Conservation (phyloP, 2,329 filamentous ascomycete genomes). For the Calonectria ilicicola region DNA sequence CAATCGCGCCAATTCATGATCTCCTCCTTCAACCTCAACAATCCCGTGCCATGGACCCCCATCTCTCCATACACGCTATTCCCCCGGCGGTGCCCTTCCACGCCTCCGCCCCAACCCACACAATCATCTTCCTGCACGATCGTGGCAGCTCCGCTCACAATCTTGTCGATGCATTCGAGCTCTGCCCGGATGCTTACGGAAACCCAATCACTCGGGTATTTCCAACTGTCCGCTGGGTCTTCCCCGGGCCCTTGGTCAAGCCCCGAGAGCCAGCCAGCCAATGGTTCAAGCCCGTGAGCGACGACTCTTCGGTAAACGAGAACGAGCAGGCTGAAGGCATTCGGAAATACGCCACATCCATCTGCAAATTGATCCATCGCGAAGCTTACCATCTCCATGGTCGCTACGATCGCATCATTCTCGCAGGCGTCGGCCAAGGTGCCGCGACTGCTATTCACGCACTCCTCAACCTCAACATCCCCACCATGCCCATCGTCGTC, state of each 20-base stretch:
- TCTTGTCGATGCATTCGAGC: slow-evolving; percentile 45
- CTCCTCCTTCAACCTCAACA: background rate
- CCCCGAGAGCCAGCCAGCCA: slow-evolving; percentile 47
- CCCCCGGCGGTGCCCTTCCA: slow-evolving; percentile 38
- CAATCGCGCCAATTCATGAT: background rate
- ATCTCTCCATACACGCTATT: slow-evolving; percentile 18
- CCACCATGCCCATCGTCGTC: slow-evolving; percentile 17
- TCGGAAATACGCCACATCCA: slow-evolving; percentile 47
- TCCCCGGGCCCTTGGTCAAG: slow-evolving; percentile 52
- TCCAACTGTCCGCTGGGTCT: slow-evolving; percentile 62
- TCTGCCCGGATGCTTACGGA: slow-evolving; percentile 43
- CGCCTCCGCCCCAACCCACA: slow-evolving; percentile 47
- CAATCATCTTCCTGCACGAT: slow-evolving; percentile 59
- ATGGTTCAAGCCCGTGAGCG: slow-evolving; percentile 64
- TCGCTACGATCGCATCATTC: slow-evolving; percentile 51
- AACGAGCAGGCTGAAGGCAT: slow-evolving; percentile 57
- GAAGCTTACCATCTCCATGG: slow-evolving; percentile 53
- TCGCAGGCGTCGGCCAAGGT: slow-evolving; percentile 62
- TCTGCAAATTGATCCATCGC: slow-evolving; percentile 46
- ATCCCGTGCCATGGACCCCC: slow-evolving; percentile 6
- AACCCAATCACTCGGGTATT: slow-evolving; percentile 52
- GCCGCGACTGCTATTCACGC: slow-evolving; percentile 52
- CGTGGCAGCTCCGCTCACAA: slow-evolving; percentile 53
- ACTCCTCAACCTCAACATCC: slow-evolving; percentile 49
- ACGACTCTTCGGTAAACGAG: slow-evolving; percentile 54